phyloP scores from a whole-genome alignment of 2,329 filamentous ascomycete genomes.

The Alternaria sp. region DNA sequence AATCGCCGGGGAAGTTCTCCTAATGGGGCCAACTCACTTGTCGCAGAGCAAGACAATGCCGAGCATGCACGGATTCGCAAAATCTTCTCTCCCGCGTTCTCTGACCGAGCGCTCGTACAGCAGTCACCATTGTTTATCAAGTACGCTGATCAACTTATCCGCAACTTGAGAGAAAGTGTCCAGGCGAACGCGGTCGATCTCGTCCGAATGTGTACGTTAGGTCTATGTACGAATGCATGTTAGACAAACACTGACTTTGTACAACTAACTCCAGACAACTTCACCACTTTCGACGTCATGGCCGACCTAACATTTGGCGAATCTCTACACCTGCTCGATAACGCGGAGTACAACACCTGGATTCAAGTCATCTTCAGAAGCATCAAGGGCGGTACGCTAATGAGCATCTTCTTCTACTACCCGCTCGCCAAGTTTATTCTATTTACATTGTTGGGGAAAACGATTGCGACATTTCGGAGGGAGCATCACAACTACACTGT shows the following conservation, averaged over 20 bases:
- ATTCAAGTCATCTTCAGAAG: neutral
- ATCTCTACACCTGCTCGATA: conserved; percentile 32
- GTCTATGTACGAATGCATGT: neutral
- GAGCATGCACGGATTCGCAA: neutral
- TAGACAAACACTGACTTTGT: neutral
- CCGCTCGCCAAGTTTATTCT: neutral
- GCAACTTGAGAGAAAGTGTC: conserved; percentile 2
- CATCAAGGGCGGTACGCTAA: neutral
- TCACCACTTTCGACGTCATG: conserved; percentile 42
- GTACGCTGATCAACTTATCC: neutral
- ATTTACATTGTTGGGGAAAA: neutral
- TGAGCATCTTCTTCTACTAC: neutral
- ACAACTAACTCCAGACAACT: conserved; percentile 33
- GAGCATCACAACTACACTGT: conserved; percentile 18
- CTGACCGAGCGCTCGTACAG: neutral
- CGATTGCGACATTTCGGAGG: neutral
- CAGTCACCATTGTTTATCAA: neutral
- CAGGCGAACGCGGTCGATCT: neutral
- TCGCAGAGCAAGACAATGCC: neutral
- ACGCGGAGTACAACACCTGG: conserved; percentile 23
- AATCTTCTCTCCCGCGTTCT: neutral
- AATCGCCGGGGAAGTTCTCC: neutral
- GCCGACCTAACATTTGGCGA: conserved; percentile 42
- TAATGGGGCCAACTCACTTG: neutral
- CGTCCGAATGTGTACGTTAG: neutral